These are phyloP conservation scores for Cryphonectria japonica DNA, from an alignment of 2,329 filamentous ascomycete genomes.

Conservation along the genomic window DNA sequence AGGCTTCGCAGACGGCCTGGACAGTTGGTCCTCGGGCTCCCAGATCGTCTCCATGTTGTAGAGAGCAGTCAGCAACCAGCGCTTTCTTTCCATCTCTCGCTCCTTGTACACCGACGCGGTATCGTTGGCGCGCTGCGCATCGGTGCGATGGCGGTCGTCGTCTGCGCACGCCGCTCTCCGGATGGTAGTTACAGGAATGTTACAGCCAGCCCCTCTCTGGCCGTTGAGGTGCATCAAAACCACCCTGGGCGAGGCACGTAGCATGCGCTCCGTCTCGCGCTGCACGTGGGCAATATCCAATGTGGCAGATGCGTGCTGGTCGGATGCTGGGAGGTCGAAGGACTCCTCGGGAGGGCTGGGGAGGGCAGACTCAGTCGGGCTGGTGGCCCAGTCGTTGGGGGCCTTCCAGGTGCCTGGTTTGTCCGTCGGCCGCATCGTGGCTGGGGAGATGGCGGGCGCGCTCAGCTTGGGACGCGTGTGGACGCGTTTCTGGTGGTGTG, in stretches of 20 bases:
- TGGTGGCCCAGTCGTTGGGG: constrained; percentile 28
- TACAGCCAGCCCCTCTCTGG: constrained; percentile 44
- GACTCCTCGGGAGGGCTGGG: constrained; percentile 6
- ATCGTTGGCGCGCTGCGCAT: constrained; percentile 31
- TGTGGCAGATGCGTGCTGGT: constrained; percentile 31
- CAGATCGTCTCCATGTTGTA: constrained; percentile 48
- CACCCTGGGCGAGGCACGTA: constrained; percentile 53
- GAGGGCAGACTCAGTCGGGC: constrained; percentile 23
- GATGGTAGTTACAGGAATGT: not conserved
- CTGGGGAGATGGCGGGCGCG: constrained; percentile 21
- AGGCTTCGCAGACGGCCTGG: constrained; percentile 29
- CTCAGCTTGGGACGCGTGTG: constrained; percentile 34
- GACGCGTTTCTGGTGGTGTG: constrained; percentile 33
- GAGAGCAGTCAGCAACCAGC: constrained; percentile 46
- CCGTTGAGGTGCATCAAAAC: constrained; percentile 60
- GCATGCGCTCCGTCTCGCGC: constrained; percentile 59
- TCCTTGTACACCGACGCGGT: constrained; percentile 55
- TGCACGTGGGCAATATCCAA: constrained; percentile 48
- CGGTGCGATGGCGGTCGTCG: not conserved
- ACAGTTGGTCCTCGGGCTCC: constrained; percentile 24
- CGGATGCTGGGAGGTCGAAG: constrained; percentile 6
- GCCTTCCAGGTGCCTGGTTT: constrained; percentile 30
- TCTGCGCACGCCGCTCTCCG: not conserved
- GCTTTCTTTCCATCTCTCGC: constrained; percentile 48
- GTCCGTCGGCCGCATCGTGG: constrained; percentile 15